These are phyloP conservation scores for Aspergillus cavernicola DNA, from an alignment of 495 filamentous ascomycete species.

Conservation along the genomic window DNA sequence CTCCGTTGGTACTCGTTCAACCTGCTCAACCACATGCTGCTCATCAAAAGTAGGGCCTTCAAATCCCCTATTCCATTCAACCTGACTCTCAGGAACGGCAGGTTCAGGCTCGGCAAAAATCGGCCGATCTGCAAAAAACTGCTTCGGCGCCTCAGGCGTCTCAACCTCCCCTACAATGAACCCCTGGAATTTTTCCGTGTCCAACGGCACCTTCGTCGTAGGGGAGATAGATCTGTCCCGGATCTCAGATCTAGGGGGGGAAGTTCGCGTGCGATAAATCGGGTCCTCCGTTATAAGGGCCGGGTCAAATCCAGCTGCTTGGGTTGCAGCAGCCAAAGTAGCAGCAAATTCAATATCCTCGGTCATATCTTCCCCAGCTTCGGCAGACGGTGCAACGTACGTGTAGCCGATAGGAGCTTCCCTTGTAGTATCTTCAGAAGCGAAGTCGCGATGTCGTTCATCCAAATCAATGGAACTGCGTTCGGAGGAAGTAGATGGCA, in stretches of 20 bases:
- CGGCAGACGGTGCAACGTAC: constrained; percentile 14
- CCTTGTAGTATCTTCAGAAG: constrained; percentile 15
- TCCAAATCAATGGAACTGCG: constrained; percentile 33
- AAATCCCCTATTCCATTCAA: background rate
- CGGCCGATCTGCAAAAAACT: constrained; percentile 20
- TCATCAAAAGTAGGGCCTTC: constrained; percentile 22
- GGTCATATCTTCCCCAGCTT: constrained; percentile 19
- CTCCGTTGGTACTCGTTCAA: constrained; percentile 17
- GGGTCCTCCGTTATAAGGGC: constrained; percentile 66
- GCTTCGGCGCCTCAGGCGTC: too few species aligned
- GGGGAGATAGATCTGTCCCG: constrained; percentile 39
- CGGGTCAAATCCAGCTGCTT: constrained; percentile 66
- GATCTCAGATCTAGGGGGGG: constrained; percentile 59
- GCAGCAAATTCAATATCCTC: constrained; percentile 68
- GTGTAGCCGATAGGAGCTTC: constrained; percentile 19
- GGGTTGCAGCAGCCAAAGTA: constrained; percentile 63
- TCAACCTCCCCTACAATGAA: constrained; percentile 37
- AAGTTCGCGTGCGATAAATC: constrained; percentile 57
- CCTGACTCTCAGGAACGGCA: constrained; percentile 4
- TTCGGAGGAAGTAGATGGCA: constrained; percentile 51
- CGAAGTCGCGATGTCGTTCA: background rate
- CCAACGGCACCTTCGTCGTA: constrained; percentile 40
- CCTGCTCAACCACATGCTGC: constrained; percentile 28
- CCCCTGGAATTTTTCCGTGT: constrained; percentile 29
- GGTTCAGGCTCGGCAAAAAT: constrained; percentile 21